Evolutionary conservation across 768 basidiomycete species (phyloP), one percentile per base, ranked within the genome.

Genomic region (Pseudohyphozyma bogoriensis): DNA sequence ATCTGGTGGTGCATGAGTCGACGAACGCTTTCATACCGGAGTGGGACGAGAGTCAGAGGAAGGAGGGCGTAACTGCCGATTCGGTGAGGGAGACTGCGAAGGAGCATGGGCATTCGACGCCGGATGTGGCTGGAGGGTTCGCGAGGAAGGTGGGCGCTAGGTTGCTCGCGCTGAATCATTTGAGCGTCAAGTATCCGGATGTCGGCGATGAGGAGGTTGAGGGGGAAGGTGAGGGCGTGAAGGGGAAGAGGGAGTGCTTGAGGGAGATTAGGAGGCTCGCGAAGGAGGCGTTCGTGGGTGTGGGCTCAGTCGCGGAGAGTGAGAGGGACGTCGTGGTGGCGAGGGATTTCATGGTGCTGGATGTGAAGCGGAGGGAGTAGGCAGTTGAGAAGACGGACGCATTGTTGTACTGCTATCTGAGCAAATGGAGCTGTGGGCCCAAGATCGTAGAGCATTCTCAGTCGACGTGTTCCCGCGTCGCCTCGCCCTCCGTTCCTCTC

Each of bases 1-100:
- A 83, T 32, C 76, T 90, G n/a, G 78, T 90, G 24, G 77, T 90
- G n/a, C 89, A 91, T 72, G 89, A 91, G 73, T 82, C 84, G 2
- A 89, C 86, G 3, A 87, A 90, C 69, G 82, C 84, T 0, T 79
- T 78, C 64, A 81, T 91, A 39, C 83, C 85, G 0, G 69, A 60
- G 3, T 67, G 76, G 51, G 78, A 85, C 56, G 52, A 65, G 12
- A 60, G 57, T 26, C 64, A 63, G 56, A 35, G 32, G 13, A 35
- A 33, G 33, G 26, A 51, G 33, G 33, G 50, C 4, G 33, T 65
- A 10, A 73, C 56, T 75, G 82, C 37, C 62, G 72, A 63, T 72
- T 77, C 69, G 18, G 80, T 89, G 10, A 80, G 86, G 68, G 73
- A 73, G 59, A 84, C 80, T 60, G 79, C 82, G 0, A 73, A 82